These are phyloP conservation scores for Amauroascus verrucosus DNA, from an alignment of 2,329 filamentous ascomycete genomes.

Conservation along the genomic window DNA sequence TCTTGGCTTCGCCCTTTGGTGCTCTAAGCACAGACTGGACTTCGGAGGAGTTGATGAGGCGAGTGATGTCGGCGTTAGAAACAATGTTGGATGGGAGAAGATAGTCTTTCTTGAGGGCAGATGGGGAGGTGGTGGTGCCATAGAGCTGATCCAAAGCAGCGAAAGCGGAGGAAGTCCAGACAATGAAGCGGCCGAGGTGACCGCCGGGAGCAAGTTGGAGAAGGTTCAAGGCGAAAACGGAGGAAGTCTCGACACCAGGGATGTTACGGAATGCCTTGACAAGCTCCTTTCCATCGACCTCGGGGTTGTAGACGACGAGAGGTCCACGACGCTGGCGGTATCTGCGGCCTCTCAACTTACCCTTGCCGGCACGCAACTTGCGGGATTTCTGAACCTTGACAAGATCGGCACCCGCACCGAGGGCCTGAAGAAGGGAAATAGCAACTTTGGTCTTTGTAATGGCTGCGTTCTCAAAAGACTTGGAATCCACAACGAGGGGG, in stretches of 20 bases:
- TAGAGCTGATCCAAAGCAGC: conserved; percentile 95
- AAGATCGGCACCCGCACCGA: conserved; percentile 82
- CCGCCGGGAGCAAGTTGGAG: conserved; percentile 98
- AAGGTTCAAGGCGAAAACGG: conserved; percentile 91
- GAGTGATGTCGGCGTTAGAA: conserved; percentile 86
- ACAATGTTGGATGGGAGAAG: conserved; percentile 87
- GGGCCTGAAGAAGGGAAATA: conserved; percentile 73
- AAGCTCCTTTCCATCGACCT: conserved; percentile 89
- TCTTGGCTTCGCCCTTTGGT: conserved; percentile 78
- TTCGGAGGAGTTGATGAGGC: conserved; percentile 98
- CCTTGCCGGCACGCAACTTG: conserved; percentile 97
- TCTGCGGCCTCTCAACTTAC: conserved; percentile 93
- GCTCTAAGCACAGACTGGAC: conserved; percentile 91
- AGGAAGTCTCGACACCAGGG: conserved; percentile 90
- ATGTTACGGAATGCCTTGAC: conserved; percentile 97
- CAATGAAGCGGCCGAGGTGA: conserved; percentile 95
- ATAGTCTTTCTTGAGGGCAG: conserved; percentile 98
- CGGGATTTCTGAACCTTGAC: conserved; percentile 93
- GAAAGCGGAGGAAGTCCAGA: conserved; percentile 98
- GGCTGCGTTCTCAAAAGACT: conserved; percentile 68
- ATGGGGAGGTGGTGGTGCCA: conserved; percentile 80
- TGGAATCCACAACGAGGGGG: conserved; percentile 88
- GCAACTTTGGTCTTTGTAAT: conserved; percentile 83
- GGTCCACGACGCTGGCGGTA: conserved; percentile 96
- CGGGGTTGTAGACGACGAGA: conserved; percentile 93